Evolutionary conservation across 208 protist genomes (phyloP).

Genomic region (Acanthamoeba pearcei): DNA sequence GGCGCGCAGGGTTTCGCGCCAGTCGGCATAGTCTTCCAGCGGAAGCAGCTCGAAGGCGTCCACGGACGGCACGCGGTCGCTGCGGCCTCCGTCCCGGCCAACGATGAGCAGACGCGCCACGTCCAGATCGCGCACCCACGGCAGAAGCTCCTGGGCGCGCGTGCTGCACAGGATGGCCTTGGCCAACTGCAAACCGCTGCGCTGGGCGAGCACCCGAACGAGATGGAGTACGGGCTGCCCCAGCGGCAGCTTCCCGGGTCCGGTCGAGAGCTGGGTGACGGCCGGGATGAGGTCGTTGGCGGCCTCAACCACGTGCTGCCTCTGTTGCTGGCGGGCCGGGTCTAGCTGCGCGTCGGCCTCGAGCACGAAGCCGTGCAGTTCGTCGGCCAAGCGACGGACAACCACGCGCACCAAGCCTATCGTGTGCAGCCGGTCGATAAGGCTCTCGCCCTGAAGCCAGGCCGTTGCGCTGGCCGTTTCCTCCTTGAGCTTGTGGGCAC

Average conservation of each 20-base stretch:
- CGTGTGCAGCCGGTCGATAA: constrained; percentile 36
- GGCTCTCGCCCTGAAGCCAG: neutral
- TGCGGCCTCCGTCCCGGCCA: neutral
- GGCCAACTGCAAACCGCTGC: constrained; percentile 15
- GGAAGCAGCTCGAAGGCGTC: constrained; percentile 1
- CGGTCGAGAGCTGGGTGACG: neutral
- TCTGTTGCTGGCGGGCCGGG: neutral
- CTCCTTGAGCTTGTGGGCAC: neutral
- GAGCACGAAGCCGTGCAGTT: neutral
- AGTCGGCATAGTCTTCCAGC: neutral
- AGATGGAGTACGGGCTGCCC: constrained; percentile 9
- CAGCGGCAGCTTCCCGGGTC: neutral
- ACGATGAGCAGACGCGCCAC: neutral
- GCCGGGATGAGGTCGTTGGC: neutral
- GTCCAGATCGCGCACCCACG: neutral
- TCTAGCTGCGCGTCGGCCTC: neutral
- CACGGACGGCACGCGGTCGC: constrained; percentile 21
- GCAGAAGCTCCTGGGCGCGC: neutral
- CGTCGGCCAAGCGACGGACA: neutral
- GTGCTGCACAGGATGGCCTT: constrained; percentile 39
- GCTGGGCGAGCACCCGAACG: neutral
- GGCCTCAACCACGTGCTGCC: neutral
- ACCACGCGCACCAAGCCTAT: neutral
- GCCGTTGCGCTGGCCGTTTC: neutral
- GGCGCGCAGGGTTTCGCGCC: neutral